Evolutionary conservation across 148 eudicot genomes (phyloP).

Genomic region (Vaccinium corymbosum): DNA sequence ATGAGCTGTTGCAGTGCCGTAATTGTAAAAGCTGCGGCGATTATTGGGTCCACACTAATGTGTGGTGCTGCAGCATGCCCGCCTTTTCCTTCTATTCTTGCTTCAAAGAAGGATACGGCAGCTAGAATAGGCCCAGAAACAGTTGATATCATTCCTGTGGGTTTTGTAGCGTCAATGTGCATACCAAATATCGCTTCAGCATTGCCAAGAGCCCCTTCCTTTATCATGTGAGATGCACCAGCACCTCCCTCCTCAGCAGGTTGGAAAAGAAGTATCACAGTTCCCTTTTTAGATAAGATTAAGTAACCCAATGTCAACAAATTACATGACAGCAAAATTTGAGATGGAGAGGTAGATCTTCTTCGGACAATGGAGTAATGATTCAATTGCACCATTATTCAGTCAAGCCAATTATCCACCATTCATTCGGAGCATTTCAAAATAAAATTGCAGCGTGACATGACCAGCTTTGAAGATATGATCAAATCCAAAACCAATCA

Average conservation of each 20-base stretch:
- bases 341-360: not conserved
- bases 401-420: not conserved
- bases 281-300: constrained; percentile 41
- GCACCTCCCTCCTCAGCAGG: constrained; percentile 97
- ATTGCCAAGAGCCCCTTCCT: constrained; percentile 86
- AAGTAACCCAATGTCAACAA: not conserved
- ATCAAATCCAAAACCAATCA: not conserved
- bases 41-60: constrained; percentile 48
- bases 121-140: constrained; percentile 63
- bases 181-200: constrained; percentile 84
- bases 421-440: not conserved
- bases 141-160: constrained; percentile 64
- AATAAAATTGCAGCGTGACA: not conserved
- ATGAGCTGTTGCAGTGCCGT: constrained; percentile 65
- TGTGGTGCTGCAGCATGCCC: constrained; percentile 87
- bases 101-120: constrained; percentile 59
- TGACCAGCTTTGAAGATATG: not conserved
- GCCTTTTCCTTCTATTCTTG: constrained; percentile 68
- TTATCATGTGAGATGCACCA: constrained; percentile 81
- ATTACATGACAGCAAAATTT: not conserved
- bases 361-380: constrained; percentile 9
- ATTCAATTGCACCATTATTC: not conserved
- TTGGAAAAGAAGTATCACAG: constrained; percentile 83
- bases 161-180: constrained; percentile 48
- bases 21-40: constrained; percentile 58